Base-by-base conservation (phyloP, 805 yeast species). In the Wickerhamomyces hampshirensis region DNA sequence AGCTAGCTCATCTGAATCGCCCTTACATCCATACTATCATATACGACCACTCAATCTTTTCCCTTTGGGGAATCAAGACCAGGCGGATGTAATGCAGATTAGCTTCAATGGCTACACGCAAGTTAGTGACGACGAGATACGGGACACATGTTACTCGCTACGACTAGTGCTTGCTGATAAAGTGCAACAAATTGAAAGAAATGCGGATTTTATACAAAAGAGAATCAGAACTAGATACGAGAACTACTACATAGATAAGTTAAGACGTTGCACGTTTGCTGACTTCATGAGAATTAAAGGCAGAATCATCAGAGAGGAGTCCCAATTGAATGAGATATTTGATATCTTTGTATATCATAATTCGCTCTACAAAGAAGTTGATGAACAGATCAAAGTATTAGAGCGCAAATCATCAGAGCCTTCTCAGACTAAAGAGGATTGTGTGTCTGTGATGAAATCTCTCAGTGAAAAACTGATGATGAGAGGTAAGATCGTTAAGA, bases 161-260 rank as follows among this genome's bases (percentile, higher is more conserved):
- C 12, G 16, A 3, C 12, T 51, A 7, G 8, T 41, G 3, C 28
- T 53, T 9, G 21, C 33, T 6, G 56, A 53, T 14, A 53, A 53
- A 33, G 16, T 45, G 5, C 26, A 34, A 5, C 58, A 53, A 29
- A 42, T 51, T 6, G 17, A 30, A 2, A 36, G 42, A 33, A 53
- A 53, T 34, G 40, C 28, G 2, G 40, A 42, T 10, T 53, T 53
- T 23, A 18, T 53, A 8, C 28, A 37, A 6, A 53, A 51, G 34
- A 45, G 31, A 17, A 19, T 53, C 10, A 39, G 26, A 12, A 39
- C 56, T 5, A 35, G 45, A 14, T 31, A 38, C 4, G 31, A 35
- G 15, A 43, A 40, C 28, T 44, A 38, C n/a, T 51, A 43, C 40
- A 48, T 53, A 27, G 49, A 50, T 15, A 39, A 42, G 12, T 33